Evolutionary conservation across 2,329 filamentous ascomycete species (phyloP), one percentile per base, ranked within the genome.

Genomic region (Penicillium sp.): DNA sequence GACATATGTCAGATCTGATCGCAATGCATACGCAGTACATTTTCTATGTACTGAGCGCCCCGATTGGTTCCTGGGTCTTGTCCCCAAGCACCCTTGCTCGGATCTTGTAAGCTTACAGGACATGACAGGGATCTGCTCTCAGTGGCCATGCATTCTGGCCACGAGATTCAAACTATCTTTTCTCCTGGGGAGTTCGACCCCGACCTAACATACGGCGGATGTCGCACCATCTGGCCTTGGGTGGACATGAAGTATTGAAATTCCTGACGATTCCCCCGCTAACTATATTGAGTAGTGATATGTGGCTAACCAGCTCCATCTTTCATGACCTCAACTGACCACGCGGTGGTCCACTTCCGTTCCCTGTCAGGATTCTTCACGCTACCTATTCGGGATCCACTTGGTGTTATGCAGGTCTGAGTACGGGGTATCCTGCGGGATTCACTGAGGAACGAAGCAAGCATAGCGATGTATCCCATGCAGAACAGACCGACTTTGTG

Each of bases 1-100:
- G 27, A 16, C 37, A 51, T 46, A 51, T 48, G 45, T 54, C 50
- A n/a, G 42, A 49, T 46, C 51, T 48, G 28, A 50, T 50, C 40
- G 38, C 34, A 39, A 45, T 47, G 47, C 46, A 46, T 44, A 20
- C n/a, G n/a, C n/a, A n/a, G n/a, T n/a, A n/a, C 27, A 34, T 48
- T 24, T 16, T 34, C 8, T 40, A 41, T 41, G 46, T 41, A 42
- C 26, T 20, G n/a, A 34, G 23, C n/a, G 7, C 6, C 29, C 38
- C 28, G 3, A 41, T 46, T 47, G 50, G 46, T 24, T n/a, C 14
- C 31, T 18, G 2, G 14, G 5, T 11, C 10, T 13, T n/a, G 28
- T 6, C 14, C 9, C 23, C 37, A 31, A 42, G 37, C 22, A 44
- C 42, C n/a, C n/a, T n/a, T n/a, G 31, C 31, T 6, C 20, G 11